These are phyloP conservation scores for Cadophora sp. DNA, from an alignment of 2,329 filamentous ascomycete species.

Conservation along the genomic window DNA sequence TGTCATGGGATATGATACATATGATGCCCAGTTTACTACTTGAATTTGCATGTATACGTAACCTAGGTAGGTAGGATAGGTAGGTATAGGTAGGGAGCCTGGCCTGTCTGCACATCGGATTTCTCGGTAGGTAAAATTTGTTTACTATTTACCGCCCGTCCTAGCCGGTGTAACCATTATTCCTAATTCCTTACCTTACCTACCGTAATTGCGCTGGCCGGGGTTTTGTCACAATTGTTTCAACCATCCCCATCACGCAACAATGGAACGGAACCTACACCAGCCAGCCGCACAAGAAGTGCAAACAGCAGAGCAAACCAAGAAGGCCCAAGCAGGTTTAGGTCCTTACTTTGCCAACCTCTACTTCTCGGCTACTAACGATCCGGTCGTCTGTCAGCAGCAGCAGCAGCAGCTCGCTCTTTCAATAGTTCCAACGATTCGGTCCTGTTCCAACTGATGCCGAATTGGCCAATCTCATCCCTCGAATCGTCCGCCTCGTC, in stretches of 20 bases:
- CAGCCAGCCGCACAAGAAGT: background rate
- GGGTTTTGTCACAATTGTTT: background rate
- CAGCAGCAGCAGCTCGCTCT: background rate
- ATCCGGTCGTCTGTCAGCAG: background rate
- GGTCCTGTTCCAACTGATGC: background rate
- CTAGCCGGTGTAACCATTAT: too few relatives aligned
- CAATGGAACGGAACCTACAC: background rate
- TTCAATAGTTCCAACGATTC: background rate
- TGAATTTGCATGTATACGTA: background rate
- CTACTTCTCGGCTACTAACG: background rate
- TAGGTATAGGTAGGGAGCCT: too few relatives aligned
- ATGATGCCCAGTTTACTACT: too few relatives aligned
- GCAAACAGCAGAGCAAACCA: too few relatives aligned
- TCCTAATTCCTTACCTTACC: background rate
- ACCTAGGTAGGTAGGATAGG: too few relatives aligned
- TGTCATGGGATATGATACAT: too few relatives aligned
- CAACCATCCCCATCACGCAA: background rate
- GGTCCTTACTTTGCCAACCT: too few relatives aligned
- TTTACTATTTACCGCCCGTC: too few relatives aligned
- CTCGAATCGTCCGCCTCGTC: background rate
- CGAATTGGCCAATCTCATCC: background rate
- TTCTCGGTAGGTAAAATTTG: too few relatives aligned
- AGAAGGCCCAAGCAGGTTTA: too few relatives aligned
- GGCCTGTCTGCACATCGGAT: background rate
- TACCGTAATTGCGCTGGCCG: constrained; percentile 6